These are phyloP conservation scores for Amyloporia xantha DNA, from an alignment of 768 basidiomycete genomes.

Conservation along the genomic window DNA sequence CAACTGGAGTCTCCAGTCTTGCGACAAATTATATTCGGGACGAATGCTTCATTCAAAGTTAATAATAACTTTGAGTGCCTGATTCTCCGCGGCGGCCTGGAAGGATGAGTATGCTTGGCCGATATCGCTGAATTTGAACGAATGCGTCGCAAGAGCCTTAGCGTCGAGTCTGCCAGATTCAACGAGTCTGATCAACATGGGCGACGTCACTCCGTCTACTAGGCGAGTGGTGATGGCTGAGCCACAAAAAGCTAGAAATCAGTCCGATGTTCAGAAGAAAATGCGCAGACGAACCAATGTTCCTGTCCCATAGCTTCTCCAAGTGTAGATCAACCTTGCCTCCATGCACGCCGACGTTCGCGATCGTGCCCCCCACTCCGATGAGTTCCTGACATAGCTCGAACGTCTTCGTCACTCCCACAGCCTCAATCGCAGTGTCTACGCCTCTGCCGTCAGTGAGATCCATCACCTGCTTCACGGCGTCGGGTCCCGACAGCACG, in stretches of 20 bases:
- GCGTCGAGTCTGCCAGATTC: constrained; percentile 16
- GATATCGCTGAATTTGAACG: constrained; percentile 16
- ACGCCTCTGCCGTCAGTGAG: constrained; percentile 20
- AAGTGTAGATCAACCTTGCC: constrained; percentile 18
- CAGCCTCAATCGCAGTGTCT: constrained; percentile 22
- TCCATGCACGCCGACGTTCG: constrained; percentile 24
- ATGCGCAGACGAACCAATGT: constrained; percentile 15
- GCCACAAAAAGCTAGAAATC: background rate
- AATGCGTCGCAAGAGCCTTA: constrained; percentile 15
- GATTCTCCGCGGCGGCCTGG: constrained; percentile 15
- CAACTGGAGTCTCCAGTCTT: no score
- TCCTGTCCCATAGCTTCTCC: constrained; percentile 21
- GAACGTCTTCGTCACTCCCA: constrained; percentile 20
- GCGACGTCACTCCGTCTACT: constrained; percentile 15
- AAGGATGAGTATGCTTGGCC: constrained; percentile 16
- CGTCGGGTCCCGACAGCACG: constrained; percentile 13
- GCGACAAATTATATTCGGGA: no score
- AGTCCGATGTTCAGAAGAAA: background rate
- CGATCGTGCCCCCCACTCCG: constrained; percentile 21
- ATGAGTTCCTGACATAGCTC: constrained; percentile 21
- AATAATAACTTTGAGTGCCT: constrained; percentile 21
- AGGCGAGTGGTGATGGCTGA: constrained; percentile 20
- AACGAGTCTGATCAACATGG: constrained; percentile 19
- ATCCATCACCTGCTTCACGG: constrained; percentile 16
- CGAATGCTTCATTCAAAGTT: constrained; percentile 14